These are phyloP conservation scores for Populus tremula DNA, from an alignment of 345 rosid species.

Conservation along the genomic window DNA sequence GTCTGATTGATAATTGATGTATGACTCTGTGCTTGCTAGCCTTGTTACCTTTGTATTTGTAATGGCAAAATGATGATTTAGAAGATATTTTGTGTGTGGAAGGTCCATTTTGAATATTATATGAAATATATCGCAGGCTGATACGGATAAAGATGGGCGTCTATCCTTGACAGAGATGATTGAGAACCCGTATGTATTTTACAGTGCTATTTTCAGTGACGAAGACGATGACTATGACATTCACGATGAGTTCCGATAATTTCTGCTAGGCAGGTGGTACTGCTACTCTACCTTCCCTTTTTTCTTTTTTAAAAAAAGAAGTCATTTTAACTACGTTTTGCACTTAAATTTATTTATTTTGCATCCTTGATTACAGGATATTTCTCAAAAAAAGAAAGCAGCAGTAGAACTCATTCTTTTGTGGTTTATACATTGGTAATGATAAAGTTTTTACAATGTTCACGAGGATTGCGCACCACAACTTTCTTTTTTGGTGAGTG, in stretches of 20 bases:
- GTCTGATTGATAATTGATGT: not conserved
- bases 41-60: not conserved
- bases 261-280: not conserved
- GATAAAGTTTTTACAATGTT: not conserved
- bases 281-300: no score
- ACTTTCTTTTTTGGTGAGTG: not conserved
- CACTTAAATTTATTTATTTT: not conserved
- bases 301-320: no score
- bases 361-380: not conserved
- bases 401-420: not conserved
- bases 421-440: not conserved
- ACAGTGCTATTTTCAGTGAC: slow-evolving; percentile 77
- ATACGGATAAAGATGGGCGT: slow-evolving; percentile 73
- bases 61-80: not conserved
- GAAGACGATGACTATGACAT: slow-evolving; percentile 63
- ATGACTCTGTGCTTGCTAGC: not conserved
- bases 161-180: slow-evolving; percentile 81
- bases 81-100: not conserved
- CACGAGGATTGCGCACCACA: not conserved
- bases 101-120: not conserved
- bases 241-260: slow-evolving; percentile 90
- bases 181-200: slow-evolving; percentile 89
- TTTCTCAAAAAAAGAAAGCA: not conserved
- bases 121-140: slow-evolving; percentile 61
- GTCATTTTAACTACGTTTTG: not conserved